Evolutionary conservation across 441 rosid species (phyloP).

Genomic region (Arabidopsis lyrata): DNA sequence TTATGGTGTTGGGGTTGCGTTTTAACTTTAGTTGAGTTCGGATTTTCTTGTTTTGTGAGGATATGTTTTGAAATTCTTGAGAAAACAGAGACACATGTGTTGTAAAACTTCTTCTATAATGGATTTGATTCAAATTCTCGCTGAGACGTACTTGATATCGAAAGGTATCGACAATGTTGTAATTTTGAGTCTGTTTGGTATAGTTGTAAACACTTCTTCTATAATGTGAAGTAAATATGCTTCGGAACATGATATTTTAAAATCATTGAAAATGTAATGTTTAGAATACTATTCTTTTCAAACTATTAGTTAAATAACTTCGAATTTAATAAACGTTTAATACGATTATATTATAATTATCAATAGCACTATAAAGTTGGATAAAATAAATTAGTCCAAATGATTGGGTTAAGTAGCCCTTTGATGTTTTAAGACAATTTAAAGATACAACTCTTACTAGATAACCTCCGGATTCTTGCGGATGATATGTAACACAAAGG

Average conservation of each 20-base stretch:
- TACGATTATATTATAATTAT: no score
- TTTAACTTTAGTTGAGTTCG: neutral
- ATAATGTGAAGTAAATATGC: neutral
- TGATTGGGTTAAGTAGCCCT: neutral
- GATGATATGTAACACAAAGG: slow-evolving; percentile 17
- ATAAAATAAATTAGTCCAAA: neutral
- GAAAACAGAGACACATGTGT: neutral
- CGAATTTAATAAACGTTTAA: neutral
- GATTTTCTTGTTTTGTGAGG: neutral
- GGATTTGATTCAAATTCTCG: neutral
- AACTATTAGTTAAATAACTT: neutral
- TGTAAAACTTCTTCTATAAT: neutral
- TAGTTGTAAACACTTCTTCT: no score
- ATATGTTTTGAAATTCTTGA: neutral
- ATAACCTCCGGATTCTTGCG: neutral
- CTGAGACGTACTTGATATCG: neutral
- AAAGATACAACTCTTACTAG: neutral
- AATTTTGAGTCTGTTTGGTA: neutral
- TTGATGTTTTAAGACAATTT: neutral
- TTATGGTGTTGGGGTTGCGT: no score
- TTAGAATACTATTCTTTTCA: neutral
- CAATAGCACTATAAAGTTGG: no score
- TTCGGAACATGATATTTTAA: neutral
- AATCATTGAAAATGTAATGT: neutral
- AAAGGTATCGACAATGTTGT: neutral